Percentiles rank a stretch among this genome's conserved stretches.
phyloP scores from a whole-genome alignment of 75 land plant species.

The Pinus tabuliformis region DNA sequence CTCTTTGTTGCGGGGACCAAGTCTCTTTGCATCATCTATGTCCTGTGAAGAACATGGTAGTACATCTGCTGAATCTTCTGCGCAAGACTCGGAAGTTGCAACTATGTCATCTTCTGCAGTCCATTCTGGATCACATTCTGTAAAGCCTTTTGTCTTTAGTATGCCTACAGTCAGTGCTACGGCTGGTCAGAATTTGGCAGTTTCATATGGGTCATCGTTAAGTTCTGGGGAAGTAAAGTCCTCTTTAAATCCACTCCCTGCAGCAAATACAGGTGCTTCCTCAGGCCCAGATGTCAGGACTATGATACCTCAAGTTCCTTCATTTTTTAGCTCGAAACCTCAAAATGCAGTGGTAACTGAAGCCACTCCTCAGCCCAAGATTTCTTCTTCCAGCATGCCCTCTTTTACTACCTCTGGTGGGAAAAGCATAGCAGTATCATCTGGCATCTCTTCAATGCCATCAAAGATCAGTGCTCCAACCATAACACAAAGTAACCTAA shows the following conservation, averaged over 20 bases:
- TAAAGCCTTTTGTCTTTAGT: constrained; percentile 1
- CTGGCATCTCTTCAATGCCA: neutral
- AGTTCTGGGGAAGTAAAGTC: constrained; percentile 1
- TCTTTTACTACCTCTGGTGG: constrained; percentile 3
- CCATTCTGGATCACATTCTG: neutral
- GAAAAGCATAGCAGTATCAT: neutral
- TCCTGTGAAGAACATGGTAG: neutral
- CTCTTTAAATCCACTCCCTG: neutral
- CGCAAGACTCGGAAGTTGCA: neutral
- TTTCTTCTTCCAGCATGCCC: neutral
- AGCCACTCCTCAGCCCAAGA: neutral
- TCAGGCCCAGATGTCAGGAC: neutral
- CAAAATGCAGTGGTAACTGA: neutral
- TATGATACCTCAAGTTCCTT: neutral
- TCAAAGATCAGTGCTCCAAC: neutral
- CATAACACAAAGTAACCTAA: neutral
- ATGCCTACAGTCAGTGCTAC: neutral
- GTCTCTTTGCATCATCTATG: neutral
- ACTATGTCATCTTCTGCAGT: neutral
- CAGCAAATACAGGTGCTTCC: neutral
- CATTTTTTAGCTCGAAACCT: constrained; percentile 1
- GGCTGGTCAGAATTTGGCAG: neutral
- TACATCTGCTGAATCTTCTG: neutral
- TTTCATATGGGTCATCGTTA: neutral
- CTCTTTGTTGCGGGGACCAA: neutral